phyloP scores from a whole-genome alignment of 192 early-diverging fungal species.

The Coemansia sp. region DNA sequence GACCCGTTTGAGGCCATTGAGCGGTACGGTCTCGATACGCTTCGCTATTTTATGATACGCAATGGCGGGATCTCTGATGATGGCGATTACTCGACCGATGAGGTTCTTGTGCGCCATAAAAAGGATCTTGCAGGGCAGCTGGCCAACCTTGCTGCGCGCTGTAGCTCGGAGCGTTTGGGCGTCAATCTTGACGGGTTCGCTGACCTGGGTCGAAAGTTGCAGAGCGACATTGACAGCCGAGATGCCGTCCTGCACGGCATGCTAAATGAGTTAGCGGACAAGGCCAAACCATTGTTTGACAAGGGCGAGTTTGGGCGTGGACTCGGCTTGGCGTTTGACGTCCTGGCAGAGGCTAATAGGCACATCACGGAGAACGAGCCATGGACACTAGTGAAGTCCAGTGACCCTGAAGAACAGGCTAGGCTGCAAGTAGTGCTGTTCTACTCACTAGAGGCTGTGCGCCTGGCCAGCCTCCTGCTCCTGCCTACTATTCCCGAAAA shows the following conservation, averaged over 20 bases:
- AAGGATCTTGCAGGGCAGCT: slow-evolving; percentile 80
- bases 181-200: slow-evolving; percentile 31
- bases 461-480: slow-evolving; percentile 71
- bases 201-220: slow-evolving; percentile 12
- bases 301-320: slow-evolving; percentile 62
- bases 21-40: slow-evolving; percentile 77
- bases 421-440: slow-evolving; percentile 67
- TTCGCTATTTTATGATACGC: slow-evolving; percentile 87
- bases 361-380: slow-evolving; percentile 71
- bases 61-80: slow-evolving; percentile 89
- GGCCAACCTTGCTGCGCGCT: slow-evolving; percentile 77
- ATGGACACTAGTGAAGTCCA: slow-evolving; percentile 71
- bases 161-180: slow-evolving; percentile 52
- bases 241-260: slow-evolving; percentile 1
- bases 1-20: slow-evolving; percentile 75
- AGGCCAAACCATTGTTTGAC: slow-evolving; percentile 52
- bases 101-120: slow-evolving; percentile 67
- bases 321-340: slow-evolving; percentile 62
- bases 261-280: slow-evolving; percentile 19
- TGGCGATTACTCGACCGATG: slow-evolving; percentile 70
- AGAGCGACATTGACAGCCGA: neutral
- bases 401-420: slow-evolving; percentile 21
- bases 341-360: slow-evolving; percentile 67
- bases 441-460: slow-evolving; percentile 71
- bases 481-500: slow-evolving; percentile 87